Conservation (phyloP, 768 basidiomycete genomes). For the Astraeus odoratus region DNA sequence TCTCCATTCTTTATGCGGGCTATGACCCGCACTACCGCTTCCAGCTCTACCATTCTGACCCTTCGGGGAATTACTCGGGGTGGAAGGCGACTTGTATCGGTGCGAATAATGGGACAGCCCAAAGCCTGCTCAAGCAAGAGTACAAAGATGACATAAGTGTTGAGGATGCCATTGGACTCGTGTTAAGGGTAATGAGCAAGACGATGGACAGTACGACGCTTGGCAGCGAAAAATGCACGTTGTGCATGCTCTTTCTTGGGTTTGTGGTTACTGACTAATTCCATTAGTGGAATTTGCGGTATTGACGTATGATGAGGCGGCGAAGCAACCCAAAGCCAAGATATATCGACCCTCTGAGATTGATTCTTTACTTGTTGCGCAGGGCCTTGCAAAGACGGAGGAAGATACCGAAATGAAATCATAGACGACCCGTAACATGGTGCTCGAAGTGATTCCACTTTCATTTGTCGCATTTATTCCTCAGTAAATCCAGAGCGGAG, state of each 20-base stretch:
- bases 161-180: conserved; percentile 89
- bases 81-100: conserved; percentile 99
- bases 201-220: conserved; percentile 99
- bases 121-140: conserved; percentile 94
- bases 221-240: conserved; percentile 91
- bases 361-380: conserved; percentile 69
- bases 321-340: conserved; percentile 80
- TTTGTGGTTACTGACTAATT: conserved; percentile 1
- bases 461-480: too few relatives aligned
- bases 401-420: conserved; percentile 77
- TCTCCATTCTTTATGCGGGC: conserved; percentile 93
- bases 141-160: conserved; percentile 93
- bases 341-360: conserved; percentile 88
- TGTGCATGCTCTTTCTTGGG: neutral
- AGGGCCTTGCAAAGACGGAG: conserved; percentile 83
- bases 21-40: conserved; percentile 94
- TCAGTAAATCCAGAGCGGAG: too few relatives aligned
- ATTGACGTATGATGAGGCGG: conserved; percentile 72
- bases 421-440: conserved; percentile 15
- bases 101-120: conserved; percentile 95
- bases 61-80: conserved; percentile 96
- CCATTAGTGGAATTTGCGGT: conserved; percentile 92
- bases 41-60: conserved; percentile 98
- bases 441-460: too few relatives aligned
- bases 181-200: conserved; percentile 95